phyloP scores from a whole-genome alignment of 257 asterid genomes.

The Fraxinus anomala region DNA sequence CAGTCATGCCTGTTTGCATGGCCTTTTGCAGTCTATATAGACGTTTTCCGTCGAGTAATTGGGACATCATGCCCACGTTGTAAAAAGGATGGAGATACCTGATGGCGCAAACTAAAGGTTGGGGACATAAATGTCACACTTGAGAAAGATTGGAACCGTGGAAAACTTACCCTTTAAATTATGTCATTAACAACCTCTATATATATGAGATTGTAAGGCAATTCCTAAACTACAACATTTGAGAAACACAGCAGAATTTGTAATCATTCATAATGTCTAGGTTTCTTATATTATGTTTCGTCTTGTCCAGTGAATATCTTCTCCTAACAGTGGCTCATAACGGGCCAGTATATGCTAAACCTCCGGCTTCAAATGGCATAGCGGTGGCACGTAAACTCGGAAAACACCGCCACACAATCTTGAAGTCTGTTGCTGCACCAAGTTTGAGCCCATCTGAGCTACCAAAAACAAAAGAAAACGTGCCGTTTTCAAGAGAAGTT shows the following conservation, averaged over 20 bases:
- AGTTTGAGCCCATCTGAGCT: conserved; percentile 1
- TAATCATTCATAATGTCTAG: neutral
- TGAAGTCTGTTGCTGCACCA: neutral
- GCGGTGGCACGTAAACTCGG: conserved; percentile 34
- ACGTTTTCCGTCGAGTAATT: too few relatives aligned
- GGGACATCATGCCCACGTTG: too few relatives aligned
- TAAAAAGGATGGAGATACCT: too few relatives aligned
- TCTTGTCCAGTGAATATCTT: conserved; percentile 23
- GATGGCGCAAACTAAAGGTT: too few relatives aligned
- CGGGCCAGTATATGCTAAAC: neutral
- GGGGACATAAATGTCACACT: too few relatives aligned
- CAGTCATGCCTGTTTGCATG: too few relatives aligned
- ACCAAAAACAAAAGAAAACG: neutral
- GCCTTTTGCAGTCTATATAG: too few relatives aligned
- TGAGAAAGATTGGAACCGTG: too few relatives aligned
- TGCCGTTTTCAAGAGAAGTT: conserved; percentile 12
- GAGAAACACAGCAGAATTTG: neutral
- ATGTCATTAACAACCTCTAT: neutral
- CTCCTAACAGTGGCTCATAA: conserved; percentile 16
- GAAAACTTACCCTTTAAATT: neutral
- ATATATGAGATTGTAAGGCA: neutral
- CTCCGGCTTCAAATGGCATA: neutral
- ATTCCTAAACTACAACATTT: neutral
- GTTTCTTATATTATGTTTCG: conserved; percentile 30
- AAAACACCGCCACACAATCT: conserved; percentile 6